A percentile compares a stretch with the other conserved stretches of the same genome.
phyloP scores from a whole-genome alignment of 768 basidiomycete species.

The Boletus subcaerulescens region DNA sequence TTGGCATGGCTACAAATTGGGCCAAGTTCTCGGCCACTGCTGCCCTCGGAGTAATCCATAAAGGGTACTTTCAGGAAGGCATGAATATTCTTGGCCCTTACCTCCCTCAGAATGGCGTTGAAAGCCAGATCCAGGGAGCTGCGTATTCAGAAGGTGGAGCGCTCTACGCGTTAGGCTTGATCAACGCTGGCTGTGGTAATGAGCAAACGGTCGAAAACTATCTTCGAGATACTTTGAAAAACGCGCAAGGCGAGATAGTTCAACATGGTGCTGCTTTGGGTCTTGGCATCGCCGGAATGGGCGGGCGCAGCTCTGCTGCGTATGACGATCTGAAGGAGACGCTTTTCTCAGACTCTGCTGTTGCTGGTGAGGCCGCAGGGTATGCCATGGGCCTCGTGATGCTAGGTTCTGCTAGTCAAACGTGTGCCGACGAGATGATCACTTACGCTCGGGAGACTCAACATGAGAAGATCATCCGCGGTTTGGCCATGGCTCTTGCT shows the following conservation, averaged over 20 bases:
- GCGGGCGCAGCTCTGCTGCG: conserved; percentile 80
- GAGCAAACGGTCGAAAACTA: conserved; percentile 67
- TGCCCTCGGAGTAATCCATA: conserved; percentile 95
- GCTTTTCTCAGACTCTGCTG: conserved; percentile 91
- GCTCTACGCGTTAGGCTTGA: conserved; percentile 91
- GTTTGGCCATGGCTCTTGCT: conserved; percentile 87
- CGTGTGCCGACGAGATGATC: conserved; percentile 89
- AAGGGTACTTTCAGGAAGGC: conserved; percentile 92
- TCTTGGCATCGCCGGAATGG: conserved; percentile 94
- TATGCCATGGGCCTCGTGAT: conserved; percentile 98
- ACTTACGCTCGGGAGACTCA: conserved; percentile 96
- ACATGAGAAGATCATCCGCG: conserved; percentile 98
- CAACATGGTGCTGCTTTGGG: conserved; percentile 98
- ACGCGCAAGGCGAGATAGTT: conserved; percentile 78
- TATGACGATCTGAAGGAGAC: conserved; percentile 90
- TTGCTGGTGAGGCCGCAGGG: conserved; percentile 93
- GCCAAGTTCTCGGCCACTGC: conserved; percentile 98
- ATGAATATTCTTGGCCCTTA: conserved; percentile 92
- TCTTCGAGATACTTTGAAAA: conserved; percentile 75
- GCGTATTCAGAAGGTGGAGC: conserved; percentile 95
- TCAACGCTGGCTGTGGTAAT: conserved; percentile 88
- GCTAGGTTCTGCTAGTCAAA: conserved; percentile 86
- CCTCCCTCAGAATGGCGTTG: conserved; percentile 74
- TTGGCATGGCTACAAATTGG: conserved; percentile 94
- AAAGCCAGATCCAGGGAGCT: conserved; percentile 73